Base-by-base conservation (phyloP, 78 protist species). In the Emiliania huxleyi region DNA sequence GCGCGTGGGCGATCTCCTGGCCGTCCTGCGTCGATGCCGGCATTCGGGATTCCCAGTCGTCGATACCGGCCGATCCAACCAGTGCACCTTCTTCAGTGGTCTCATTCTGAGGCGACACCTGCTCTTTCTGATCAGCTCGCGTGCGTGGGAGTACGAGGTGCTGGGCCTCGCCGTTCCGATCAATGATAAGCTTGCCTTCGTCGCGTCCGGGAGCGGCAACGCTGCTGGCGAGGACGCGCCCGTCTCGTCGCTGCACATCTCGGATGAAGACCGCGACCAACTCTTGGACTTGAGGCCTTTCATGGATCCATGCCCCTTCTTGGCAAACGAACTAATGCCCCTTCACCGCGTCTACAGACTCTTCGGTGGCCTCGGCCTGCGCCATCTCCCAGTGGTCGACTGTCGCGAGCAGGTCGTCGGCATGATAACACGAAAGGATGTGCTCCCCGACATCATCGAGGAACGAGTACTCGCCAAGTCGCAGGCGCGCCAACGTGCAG, bases 371-470 rank as follows among this genome's bases (percentile, higher is more conserved):
- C 49, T 97, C 69, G 99, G 98, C 56, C 84, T 96, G 26, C 95
- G 98, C 19, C 98, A 97, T 85, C 73, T 97, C 49, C 93, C 92
- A 15, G 97, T 96, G 44, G 94, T 94, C 42, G 95, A 96, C 92
- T 49, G 93, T 45, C 49, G 33, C 56, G 69, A 92, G 46, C 91
- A 85, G 37, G 95, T 96, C 12, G 94, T 96, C 62, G 98, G 98
- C 52, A 95, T 97, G 40, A 91, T 97, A 44, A 96, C 98, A 11
- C 95, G 98, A 52, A 94, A 95, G 84, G 97, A 97, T 73, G 83
- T 97, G n/a, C 21, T 48, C 8, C 95, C 38, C 26, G 83, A 94
- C 42, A n/a, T 33, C 46, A 45, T 93, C 44, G 88, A 45, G 71
- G 73, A 87, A 88, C 79, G 79, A n/a, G n/a, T n/a, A n/a, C n/a